Evolutionary conservation across 495 filamentous ascomycete genomes (phyloP).

Genomic region (Hypoxylon trugodes): DNA sequence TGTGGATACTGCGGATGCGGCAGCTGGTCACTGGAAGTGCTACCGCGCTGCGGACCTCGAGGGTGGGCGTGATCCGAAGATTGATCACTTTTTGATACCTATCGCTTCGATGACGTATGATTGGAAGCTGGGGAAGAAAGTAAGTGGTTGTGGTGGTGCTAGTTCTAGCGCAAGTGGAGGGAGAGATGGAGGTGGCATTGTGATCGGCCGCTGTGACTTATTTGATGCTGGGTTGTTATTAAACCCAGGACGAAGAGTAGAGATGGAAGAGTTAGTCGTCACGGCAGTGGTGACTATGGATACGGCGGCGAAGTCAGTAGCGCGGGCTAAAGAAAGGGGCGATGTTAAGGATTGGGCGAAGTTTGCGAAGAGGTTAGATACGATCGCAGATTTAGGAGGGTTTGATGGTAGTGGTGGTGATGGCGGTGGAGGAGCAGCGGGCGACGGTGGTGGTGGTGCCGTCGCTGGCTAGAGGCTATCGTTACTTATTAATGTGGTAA

Average conservation of each 20-base stretch:
- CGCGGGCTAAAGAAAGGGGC: not conserved
- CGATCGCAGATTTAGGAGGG: not conserved
- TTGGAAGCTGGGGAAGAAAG: not conserved
- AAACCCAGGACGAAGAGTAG: not conserved
- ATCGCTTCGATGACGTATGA: not conserved
- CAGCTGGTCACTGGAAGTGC: not conserved
- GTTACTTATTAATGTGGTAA: not conserved
- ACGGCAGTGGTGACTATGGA: not conserved
- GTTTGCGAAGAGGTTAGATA: not conserved
- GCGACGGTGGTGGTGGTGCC: not conserved
- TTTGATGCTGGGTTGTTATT: not conserved
- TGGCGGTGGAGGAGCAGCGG: not conserved
- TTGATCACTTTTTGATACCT: not conserved
- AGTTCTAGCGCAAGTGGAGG: too few relatives aligned
- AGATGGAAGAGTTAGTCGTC: constrained; percentile 2
- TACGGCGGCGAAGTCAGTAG: not conserved
- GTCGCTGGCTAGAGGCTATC: not conserved
- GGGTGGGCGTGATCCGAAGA: not conserved
- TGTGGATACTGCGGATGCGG: not conserved
- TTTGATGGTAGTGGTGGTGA: not conserved
- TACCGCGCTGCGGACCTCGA: not conserved
- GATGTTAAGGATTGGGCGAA: not conserved
- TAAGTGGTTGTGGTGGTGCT: too few relatives aligned
- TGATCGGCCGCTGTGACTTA: not conserved
- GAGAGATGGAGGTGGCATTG: not conserved